A percentile compares a stretch with the other conserved stretches of the same genome.
phyloP scores from a whole-genome alignment of 306 rosid species.

The Hippophae rhamnoides region DNA sequence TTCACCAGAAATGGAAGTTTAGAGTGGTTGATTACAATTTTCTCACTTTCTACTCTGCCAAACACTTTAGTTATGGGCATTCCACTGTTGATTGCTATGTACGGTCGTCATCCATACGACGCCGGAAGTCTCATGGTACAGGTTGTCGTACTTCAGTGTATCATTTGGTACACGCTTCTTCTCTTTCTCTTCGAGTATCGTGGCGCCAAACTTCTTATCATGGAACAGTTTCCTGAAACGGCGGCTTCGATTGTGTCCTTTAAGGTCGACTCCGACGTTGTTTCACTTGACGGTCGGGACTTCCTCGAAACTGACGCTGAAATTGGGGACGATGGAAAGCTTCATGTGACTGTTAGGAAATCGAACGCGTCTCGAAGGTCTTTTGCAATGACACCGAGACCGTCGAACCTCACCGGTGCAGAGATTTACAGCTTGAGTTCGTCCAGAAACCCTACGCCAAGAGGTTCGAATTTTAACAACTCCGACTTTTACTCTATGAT shows the following conservation, averaged over 20 bases:
- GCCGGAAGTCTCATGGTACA: conserved; percentile 81
- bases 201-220: conserved; percentile 78
- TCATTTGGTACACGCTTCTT: conserved; percentile 85
- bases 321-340: conserved; percentile 85
- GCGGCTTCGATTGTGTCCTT: conserved; percentile 93
- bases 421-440: conserved; percentile 93
- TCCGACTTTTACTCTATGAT: conserved; percentile 84
- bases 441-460: conserved; percentile 78
- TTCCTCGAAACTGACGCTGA: conserved; percentile 89
- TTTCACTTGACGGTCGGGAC: conserved; percentile 84
- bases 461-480: conserved; percentile 86
- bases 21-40: conserved; percentile 95
- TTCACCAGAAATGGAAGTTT: conserved; percentile 71
- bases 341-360: conserved; percentile 79
- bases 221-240: conserved; percentile 97
- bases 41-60: conserved; percentile 90
- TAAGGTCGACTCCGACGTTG: conserved; percentile 90
- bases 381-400: conserved; percentile 71
- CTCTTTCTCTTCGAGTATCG: conserved; percentile 91
- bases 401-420: conserved; percentile 89
- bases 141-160: conserved; percentile 89
- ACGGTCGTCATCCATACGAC: conserved; percentile 25
- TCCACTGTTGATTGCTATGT: conserved; percentile 81
- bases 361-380: conserved; percentile 78
- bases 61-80: conserved; percentile 94